Percentiles rank a stretch among this genome's conserved stretches.
Evolutionary conservation across 805 yeast genomes (phyloP).

Genomic region (Saitoella complicata): DNA sequence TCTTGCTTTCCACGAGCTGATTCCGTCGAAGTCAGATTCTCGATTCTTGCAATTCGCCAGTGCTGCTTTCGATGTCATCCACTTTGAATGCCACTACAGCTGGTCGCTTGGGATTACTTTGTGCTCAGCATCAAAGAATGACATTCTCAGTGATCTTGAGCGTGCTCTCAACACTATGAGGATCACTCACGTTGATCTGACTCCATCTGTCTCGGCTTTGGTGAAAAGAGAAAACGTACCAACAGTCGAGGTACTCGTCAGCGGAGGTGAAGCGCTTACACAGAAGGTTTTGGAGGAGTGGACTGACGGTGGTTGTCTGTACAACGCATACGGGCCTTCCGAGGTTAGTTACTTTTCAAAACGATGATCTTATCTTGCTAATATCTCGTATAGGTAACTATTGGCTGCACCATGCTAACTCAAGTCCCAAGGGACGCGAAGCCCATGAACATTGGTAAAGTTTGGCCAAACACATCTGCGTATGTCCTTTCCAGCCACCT

Average conservation of each 20-base stretch:
- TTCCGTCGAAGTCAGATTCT: conserved; percentile 9
- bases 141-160: conserved; percentile 11
- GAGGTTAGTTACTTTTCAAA: conserved; percentile 6
- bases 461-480: conserved; percentile 14
- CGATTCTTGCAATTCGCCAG: conserved; percentile 15
- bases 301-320: conserved; percentile 13
- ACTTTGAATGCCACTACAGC: conserved; percentile 17
- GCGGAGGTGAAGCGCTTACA: conserved; percentile 16
- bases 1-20: conserved; percentile 14
- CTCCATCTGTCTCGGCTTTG: conserved; percentile 50
- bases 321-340: conserved; percentile 18
- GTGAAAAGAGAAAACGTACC: conserved; percentile 52
- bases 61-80: conserved; percentile 17
- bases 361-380: too few species aligned
- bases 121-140: conserved; percentile 13
- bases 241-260: conserved; percentile 15
- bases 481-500: conserved; percentile 7
- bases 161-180: conserved; percentile 7
- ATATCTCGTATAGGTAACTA: conserved; percentile 8
- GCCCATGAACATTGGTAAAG: conserved; percentile 15
- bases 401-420: conserved; percentile 14
- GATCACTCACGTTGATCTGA: conserved; percentile 15
- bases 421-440: conserved; percentile 12
- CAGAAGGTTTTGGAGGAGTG: conserved; percentile 14
- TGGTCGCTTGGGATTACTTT: conserved; percentile 15